Conservation (phyloP, 768 basidiomycete genomes). For the Butyriboletus loyo region DNA sequence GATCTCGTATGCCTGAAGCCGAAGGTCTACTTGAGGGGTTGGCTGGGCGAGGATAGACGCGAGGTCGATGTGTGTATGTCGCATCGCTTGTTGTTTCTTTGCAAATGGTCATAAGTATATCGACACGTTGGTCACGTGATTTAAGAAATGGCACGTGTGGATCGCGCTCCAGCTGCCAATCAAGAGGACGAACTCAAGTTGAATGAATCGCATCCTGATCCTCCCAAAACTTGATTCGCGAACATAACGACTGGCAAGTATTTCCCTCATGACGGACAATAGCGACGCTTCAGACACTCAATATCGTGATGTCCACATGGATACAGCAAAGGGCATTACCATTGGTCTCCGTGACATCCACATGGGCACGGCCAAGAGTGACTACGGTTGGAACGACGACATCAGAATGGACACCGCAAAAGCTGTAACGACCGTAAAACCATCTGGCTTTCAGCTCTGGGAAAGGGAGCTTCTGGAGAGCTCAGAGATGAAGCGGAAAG, state of each 20-base stretch:
- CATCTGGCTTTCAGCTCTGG: slow-evolving; percentile 62
- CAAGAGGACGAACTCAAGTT: background rate
- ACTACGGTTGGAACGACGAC: slow-evolving; percentile 46
- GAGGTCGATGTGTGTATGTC: slow-evolving; percentile 57
- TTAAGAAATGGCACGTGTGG: slow-evolving; percentile 1
- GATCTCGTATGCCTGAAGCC: slow-evolving; percentile 55
- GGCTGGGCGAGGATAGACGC: slow-evolving; percentile 50
- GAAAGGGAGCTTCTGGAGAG: slow-evolving; percentile 83
- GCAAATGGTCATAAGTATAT: too few relatives aligned
- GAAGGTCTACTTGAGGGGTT: slow-evolving; percentile 63
- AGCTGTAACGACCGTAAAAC: slow-evolving; percentile 48
- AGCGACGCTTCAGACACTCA: slow-evolving; percentile 20
- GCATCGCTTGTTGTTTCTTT: slow-evolving; percentile 14
- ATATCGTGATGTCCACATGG: slow-evolving; percentile 70
- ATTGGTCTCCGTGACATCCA: slow-evolving; percentile 47
- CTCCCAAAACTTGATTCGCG: background rate
- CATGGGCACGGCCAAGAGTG: slow-evolving; percentile 64
- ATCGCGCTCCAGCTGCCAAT: too few relatives aligned
- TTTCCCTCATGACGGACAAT: slow-evolving; percentile 11
- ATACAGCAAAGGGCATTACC: slow-evolving; percentile 65
- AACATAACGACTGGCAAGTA: background rate
- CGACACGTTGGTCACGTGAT: slow-evolving; percentile 27
- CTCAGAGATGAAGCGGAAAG: slow-evolving; percentile 88
- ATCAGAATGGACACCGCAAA: slow-evolving; percentile 57
- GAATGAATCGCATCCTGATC: background rate